These are phyloP conservation scores for Cercophora samala DNA, from an alignment of 495 filamentous ascomycete genomes.

Conservation along the genomic window DNA sequence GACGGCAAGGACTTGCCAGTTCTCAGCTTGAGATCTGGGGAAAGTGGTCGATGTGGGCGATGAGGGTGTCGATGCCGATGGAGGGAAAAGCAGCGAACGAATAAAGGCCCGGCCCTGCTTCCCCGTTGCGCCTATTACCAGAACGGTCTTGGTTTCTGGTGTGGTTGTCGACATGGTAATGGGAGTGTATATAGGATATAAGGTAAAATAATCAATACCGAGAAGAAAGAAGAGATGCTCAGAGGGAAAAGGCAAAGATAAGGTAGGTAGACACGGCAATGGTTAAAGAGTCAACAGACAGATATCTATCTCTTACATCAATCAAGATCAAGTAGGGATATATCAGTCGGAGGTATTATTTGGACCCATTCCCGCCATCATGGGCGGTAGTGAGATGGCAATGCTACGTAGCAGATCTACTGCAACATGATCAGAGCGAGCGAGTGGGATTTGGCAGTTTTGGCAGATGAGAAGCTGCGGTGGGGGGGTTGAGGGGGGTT, in stretches of 20 bases:
- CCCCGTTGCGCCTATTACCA: slow-evolving; percentile 43
- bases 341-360: too few species aligned
- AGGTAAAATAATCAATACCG: not conserved
- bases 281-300: not conserved
- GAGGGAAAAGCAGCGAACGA: slow-evolving; percentile 27
- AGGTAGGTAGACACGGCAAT: not conserved
- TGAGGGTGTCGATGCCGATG: not conserved
- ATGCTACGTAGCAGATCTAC: not conserved
- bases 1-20: slow-evolving; percentile 35
- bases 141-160: slow-evolving; percentile 19
- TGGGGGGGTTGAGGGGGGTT: too few species aligned
- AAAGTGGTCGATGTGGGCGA: not conserved
- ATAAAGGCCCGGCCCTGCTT: slow-evolving; percentile 41
- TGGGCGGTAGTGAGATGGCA: not conserved
- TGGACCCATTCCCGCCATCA: not conserved
- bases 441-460: too few species aligned
- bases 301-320: not conserved
- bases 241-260: not conserved
- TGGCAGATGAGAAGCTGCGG: too few species aligned
- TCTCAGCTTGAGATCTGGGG: not conserved
- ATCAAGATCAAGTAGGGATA: not conserved
- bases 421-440: not conserved
- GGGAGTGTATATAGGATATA: not conserved
- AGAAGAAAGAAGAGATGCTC: not conserved
- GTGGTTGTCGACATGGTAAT: slow-evolving; percentile 3